Percentiles rank a stretch among this genome's conserved stretches.
phyloP scores from a whole-genome alignment of 495 filamentous ascomycete species.

The Staphylotrichum longicolle region DNA sequence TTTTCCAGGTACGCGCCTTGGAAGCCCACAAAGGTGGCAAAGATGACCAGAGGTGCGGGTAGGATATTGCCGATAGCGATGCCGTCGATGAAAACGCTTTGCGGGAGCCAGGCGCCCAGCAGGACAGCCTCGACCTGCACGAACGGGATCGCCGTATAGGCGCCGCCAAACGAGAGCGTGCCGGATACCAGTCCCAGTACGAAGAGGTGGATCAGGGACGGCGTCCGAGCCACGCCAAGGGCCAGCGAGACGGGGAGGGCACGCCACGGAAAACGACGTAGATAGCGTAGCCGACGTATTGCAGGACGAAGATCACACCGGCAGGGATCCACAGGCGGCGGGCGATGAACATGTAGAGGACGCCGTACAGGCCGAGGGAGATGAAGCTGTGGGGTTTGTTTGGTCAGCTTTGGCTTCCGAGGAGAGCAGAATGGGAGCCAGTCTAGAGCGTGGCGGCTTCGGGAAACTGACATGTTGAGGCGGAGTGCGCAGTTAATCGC shows the following conservation, averaged over 20 bases:
- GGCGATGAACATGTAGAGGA: slow-evolving; percentile 15
- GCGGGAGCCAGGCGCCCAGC: slow-evolving; percentile 19
- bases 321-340: slow-evolving; percentile 20
- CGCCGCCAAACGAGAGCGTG: slow-evolving; percentile 20
- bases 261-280: slow-evolving; percentile 17
- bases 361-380: slow-evolving; percentile 21
- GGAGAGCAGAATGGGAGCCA: not conserved
- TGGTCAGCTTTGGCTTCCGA: not conserved
- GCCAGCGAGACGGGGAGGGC: slow-evolving; percentile 20
- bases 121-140: slow-evolving; percentile 22
- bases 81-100: slow-evolving; percentile 18
- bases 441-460: not conserved
- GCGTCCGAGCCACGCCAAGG: slow-evolving; percentile 15
- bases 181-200: slow-evolving; percentile 19
- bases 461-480: slow-evolving; percentile 16
- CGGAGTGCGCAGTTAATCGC: slow-evolving; percentile 20
- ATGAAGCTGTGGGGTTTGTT: slow-evolving; percentile 13
- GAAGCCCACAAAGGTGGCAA: slow-evolving; percentile 18
- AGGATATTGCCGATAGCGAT: slow-evolving; percentile 22
- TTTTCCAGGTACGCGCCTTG: slow-evolving; percentile 16
- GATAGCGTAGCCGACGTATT: slow-evolving; percentile 17
- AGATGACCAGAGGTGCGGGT: slow-evolving; percentile 18
- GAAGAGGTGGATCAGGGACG: slow-evolving; percentile 19
- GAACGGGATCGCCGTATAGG: slow-evolving; percentile 21
- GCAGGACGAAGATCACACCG: slow-evolving; percentile 7